Conservation (phyloP, 108 stramenopile genomes). For the Phaeodactylum tricornutum region DNA sequence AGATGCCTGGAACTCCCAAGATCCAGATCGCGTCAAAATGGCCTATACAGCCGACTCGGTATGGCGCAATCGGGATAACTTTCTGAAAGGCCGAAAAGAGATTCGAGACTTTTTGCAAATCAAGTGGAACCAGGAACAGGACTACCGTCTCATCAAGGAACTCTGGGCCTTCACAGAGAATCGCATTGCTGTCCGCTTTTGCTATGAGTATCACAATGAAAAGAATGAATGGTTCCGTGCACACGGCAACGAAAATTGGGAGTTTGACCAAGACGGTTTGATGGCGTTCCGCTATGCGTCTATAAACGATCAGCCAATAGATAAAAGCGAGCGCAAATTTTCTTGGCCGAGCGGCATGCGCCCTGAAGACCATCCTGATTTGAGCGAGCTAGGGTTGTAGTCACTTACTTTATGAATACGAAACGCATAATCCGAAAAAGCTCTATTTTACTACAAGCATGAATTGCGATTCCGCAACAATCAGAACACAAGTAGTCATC, state of each 20-base stretch:
- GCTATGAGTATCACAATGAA: constrained; percentile 43
- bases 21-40: constrained; percentile 38
- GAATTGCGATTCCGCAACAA: too few species aligned
- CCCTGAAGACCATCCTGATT: constrained; percentile 19
- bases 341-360: constrained; percentile 13
- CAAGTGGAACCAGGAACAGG: constrained; percentile 42
- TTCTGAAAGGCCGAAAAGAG: constrained; percentile 36
- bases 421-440: too few species aligned
- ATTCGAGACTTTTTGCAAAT: constrained; percentile 27
- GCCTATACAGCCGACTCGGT: constrained; percentile 41
- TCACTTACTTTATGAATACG: too few species aligned
- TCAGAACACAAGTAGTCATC: too few species aligned
- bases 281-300: constrained; percentile 51
- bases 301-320: constrained; percentile 55
- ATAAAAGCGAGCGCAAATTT: constrained; percentile 29
- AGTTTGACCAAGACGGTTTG: constrained; percentile 43
- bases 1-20: constrained; percentile 55
- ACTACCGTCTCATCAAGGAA: constrained; percentile 62
- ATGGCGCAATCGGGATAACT: constrained; percentile 45
- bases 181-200: constrained; percentile 61
- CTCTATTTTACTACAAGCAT: too few species aligned
- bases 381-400: constrained; percentile 16
- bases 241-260: constrained; percentile 69
- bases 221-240: constrained; percentile 44
- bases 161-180: constrained; percentile 41